Conservation (phyloP, 768 basidiomycete genomes). For the Naganishia onofrii region DNA sequence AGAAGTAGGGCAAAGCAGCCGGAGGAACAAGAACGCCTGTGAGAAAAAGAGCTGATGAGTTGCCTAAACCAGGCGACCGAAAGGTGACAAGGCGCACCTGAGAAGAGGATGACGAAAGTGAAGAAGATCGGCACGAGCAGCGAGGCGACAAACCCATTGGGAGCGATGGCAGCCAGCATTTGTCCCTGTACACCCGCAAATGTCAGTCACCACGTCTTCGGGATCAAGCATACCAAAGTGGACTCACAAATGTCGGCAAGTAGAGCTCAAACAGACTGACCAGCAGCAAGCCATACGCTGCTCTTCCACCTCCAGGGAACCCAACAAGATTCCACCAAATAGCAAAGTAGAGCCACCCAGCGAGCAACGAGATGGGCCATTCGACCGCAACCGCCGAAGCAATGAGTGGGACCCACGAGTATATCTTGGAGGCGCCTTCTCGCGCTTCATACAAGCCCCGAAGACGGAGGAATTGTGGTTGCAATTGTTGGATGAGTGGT, state of each 20-base stretch:
- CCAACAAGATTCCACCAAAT: constrained; percentile 27
- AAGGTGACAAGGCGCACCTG: background rate
- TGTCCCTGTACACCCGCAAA: constrained; percentile 1
- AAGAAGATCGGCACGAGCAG: constrained; percentile 33
- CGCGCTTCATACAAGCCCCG: constrained; percentile 38
- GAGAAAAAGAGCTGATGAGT: background rate
- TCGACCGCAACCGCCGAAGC: constrained; percentile 7
- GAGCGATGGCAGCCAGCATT: constrained; percentile 3
- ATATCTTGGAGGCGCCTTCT: constrained; percentile 37
- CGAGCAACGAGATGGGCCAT: constrained; percentile 14
- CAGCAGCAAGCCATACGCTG: constrained; percentile 1
- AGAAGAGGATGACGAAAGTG: constrained; percentile 30
- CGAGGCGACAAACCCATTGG: constrained; percentile 12
- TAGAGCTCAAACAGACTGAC: constrained; percentile 12
- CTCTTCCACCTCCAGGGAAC: constrained; percentile 36
- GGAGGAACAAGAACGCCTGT: constrained; percentile 16
- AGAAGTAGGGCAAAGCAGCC: constrained; percentile 19
- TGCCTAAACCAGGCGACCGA: background rate
- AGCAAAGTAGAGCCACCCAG: constrained; percentile 15
- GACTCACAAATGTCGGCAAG: constrained; percentile 19
- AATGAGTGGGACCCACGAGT: constrained; percentile 26
- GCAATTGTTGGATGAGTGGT: constrained; percentile 25
- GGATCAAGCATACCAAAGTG: background rate
- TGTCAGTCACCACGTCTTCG: background rate
- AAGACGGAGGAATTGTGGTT: constrained; percentile 35